These are phyloP conservation scores for Golovinomyces cichoracearum DNA, from an alignment of 2,329 filamentous ascomycete genomes.

Conservation along the genomic window DNA sequence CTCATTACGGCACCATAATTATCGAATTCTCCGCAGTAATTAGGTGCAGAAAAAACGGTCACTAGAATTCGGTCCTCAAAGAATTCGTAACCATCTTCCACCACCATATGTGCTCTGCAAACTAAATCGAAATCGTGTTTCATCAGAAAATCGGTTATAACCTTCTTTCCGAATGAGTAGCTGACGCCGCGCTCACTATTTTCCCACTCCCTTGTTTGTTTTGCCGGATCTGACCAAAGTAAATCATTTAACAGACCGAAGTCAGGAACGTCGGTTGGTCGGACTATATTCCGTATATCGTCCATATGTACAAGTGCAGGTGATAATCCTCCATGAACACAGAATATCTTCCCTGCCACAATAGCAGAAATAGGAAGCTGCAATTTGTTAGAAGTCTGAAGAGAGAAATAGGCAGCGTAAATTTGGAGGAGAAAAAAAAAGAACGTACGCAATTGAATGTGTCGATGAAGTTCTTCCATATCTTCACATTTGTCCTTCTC, in stretches of 20 bases:
- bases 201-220: constrained; percentile 97
- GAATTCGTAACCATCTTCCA: constrained; percentile 98
- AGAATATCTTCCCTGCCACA: constrained; percentile 99
- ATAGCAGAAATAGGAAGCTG: constrained; percentile 71
- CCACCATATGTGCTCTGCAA: constrained; percentile 93
- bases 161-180: constrained; percentile 93
- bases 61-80: constrained; percentile 96
- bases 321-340: constrained; percentile 94
- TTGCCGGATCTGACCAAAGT: constrained; percentile 95
- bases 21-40: constrained; percentile 36
- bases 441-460: constrained; percentile 64
- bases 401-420: too few species aligned
- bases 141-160: constrained; percentile 88
- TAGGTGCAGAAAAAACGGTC: constrained; percentile 90
- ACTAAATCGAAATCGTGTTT: constrained; percentile 99
- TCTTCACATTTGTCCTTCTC: constrained; percentile 1
- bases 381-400: neutral
- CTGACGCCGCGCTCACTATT: constrained; percentile 97
- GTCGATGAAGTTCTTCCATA: constrained; percentile 90
- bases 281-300: constrained; percentile 96
- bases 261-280: constrained; percentile 95
- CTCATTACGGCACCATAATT: constrained; percentile 3
- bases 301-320: constrained; percentile 98
- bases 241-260: constrained; percentile 94
- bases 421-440: too few species aligned